phyloP scores from a whole-genome alignment of 2,329 filamentous ascomycete species.

The Westerdykella sp. region DNA sequence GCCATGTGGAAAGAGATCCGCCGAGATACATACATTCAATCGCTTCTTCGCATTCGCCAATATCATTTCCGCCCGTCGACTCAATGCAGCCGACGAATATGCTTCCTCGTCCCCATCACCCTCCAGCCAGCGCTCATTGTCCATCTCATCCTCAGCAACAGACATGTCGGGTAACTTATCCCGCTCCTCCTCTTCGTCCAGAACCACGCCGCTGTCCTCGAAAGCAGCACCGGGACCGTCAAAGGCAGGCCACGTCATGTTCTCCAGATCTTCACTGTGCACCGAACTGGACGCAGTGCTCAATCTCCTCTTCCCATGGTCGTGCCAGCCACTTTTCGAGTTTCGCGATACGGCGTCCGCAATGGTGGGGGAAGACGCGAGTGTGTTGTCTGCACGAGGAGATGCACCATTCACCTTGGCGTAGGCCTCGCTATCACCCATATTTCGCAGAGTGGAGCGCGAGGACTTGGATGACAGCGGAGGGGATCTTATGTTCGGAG shows the following conservation, averaged over 20 bases:
- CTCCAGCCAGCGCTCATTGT: constrained; percentile 31
- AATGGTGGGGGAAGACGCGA: constrained; percentile 33
- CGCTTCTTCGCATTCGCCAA: constrained; percentile 87
- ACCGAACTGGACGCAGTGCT: constrained; percentile 38
- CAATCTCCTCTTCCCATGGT: constrained; percentile 19
- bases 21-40: constrained; percentile 60
- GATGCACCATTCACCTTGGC: not conserved
- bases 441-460: constrained; percentile 32
- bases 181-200: constrained; percentile 23
- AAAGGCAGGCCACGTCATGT: constrained; percentile 35
- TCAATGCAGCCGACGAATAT: constrained; percentile 68
- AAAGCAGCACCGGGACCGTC: constrained; percentile 22
- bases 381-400: constrained; percentile 10
- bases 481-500: constrained; percentile 25
- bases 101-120: constrained; percentile 50
- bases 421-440: constrained; percentile 17
- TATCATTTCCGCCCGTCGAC: constrained; percentile 80
- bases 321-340: constrained; percentile 11
- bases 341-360: constrained; percentile 13
- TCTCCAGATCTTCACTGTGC: constrained; percentile 42
- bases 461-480: constrained; percentile 30
- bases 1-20: not conserved
- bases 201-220: constrained; percentile 31
- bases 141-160: constrained; percentile 29
- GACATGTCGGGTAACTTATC: constrained; percentile 20